These are phyloP conservation scores for Ophiostoma tasmaniense DNA, from an alignment of 2,329 filamentous ascomycete genomes.

Conservation along the genomic window DNA sequence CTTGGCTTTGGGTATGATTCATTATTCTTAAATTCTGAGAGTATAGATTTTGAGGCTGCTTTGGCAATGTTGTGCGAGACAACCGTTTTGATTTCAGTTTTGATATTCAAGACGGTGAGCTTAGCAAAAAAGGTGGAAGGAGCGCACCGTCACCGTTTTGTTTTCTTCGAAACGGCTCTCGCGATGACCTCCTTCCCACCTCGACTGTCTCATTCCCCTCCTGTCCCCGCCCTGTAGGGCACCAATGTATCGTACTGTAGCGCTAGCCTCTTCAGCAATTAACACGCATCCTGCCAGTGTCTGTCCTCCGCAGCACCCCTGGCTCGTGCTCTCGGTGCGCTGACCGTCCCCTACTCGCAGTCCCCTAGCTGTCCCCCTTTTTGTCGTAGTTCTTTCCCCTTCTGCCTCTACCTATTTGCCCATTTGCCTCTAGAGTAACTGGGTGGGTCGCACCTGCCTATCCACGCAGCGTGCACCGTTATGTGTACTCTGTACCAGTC, in stretches of 20 bases:
- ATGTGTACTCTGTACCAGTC: not conserved
- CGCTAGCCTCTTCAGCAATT: not conserved
- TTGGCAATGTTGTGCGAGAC: not conserved
- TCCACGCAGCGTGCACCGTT: not conserved
- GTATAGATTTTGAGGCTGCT: not conserved
- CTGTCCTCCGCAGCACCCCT: not conserved
- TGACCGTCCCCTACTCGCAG: not conserved
- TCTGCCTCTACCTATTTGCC: not conserved
- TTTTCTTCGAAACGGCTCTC: not conserved
- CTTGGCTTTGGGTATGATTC: not conserved
- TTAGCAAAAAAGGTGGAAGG: not conserved
- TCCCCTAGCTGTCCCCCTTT: not conserved
- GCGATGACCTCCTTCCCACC: not conserved
- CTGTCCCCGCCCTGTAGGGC: not conserved
- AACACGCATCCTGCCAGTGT: too few relatives aligned
- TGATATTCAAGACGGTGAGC: not conserved
- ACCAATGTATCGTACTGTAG: not conserved
- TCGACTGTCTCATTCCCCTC: not conserved
- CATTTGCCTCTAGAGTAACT: not conserved
- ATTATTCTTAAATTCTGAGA: not conserved
- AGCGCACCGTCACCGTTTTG: not conserved
- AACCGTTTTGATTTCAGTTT: not conserved
- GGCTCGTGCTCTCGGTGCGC: not conserved
- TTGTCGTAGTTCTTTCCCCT: not conserved
- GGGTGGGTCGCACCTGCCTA: not conserved